Base-by-base conservation (phyloP, 2,329 filamentous ascomycete species). In the Nemania sp. region DNA sequence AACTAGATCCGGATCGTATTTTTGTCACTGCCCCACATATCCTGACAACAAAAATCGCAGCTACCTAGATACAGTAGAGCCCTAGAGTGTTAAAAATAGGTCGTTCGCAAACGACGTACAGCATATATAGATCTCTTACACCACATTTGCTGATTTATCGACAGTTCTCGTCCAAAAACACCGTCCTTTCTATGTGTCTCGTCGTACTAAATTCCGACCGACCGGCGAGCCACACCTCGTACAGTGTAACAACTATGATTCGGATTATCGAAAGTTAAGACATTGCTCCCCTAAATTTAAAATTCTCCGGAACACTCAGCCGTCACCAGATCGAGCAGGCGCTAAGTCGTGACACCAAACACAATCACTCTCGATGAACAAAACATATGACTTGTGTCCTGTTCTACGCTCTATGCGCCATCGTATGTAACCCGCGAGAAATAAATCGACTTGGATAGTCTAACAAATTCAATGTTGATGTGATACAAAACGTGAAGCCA, bases 1-100 rank as follows among this genome's bases (percentile, higher is more conserved):
- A 62, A 57, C 55, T 35, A 32, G 49, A 49, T 29, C 18, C 47
- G 41, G 51, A 59, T 64, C 60, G 51, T 67, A 64, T 67, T 64
- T 54, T 49, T 38, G 27, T 59, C 47, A n/a, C 38, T 32, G 59
- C 32, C 41, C 64, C 64, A 58, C 58, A 24, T 11, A n/a, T 24
- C 53, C 26, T 13, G 35, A 55, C 41, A 45, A 45, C 6, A 6
- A 45, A 45, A 45, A 20, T 20, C 18, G 41, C 18, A 45, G 20
- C 41, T n/a, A n/a, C 20, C 38, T 41, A 8, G 41, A 18, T n/a
- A n/a, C n/a, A n/a, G 4, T n/a, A 45, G 15, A 35, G n/a, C 41
- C 18, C n/a, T 4, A 15, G 6, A 6, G 5, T 45, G 41, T 45
- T 63, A 64, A 57, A 64, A 64, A 64, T 64, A 64, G 61, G 61